Evolutionary conservation across 2,329 filamentous ascomycete genomes (phyloP).

Genomic region (Venturia pyrina): DNA sequence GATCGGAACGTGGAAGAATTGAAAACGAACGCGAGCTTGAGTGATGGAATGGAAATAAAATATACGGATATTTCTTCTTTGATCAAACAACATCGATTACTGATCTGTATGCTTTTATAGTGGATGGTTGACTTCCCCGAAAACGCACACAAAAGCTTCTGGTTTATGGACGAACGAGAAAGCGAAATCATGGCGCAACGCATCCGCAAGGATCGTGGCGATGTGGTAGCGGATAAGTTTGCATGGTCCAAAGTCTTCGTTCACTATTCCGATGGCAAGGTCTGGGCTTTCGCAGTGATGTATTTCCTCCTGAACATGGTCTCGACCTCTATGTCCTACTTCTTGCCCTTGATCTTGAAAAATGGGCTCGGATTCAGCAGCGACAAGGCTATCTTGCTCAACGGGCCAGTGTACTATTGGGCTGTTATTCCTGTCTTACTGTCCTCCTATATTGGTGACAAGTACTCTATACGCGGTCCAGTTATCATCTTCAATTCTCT

Average conservation of each 20-base stretch:
- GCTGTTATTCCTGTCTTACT: conserved; percentile 10
- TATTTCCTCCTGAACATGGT: conserved; percentile 61
- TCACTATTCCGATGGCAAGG: conserved; percentile 49
- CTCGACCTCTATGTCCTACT: conserved; percentile 55
- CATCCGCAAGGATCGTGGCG: conserved; percentile 52
- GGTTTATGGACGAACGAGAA: conserved; percentile 48
- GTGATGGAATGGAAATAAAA: neutral
- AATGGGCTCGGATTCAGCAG: conserved; percentile 45
- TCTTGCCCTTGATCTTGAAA: conserved; percentile 51
- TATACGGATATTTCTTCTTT: too few relatives aligned
- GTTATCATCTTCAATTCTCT: conserved; percentile 56
- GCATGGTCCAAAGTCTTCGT: conserved; percentile 40
- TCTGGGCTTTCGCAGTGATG: conserved; percentile 54
- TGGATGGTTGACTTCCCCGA: conserved; percentile 66
- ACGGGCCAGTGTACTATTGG: conserved; percentile 13
- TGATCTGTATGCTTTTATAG: conserved; percentile 14
- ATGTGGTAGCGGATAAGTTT: conserved; percentile 48
- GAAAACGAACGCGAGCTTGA: neutral
- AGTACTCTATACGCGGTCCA: conserved; percentile 48
- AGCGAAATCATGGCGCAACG: conserved; percentile 45
- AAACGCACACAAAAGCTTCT: conserved; percentile 44
- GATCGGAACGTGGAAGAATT: neutral
- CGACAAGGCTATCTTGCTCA: conserved; percentile 28
- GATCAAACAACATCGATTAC: neutral
- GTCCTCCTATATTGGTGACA: conserved; percentile 43